These are phyloP conservation scores for Pythium scleroteichum DNA, from an alignment of 352 stramenopile species.

Conservation along the genomic window DNA sequence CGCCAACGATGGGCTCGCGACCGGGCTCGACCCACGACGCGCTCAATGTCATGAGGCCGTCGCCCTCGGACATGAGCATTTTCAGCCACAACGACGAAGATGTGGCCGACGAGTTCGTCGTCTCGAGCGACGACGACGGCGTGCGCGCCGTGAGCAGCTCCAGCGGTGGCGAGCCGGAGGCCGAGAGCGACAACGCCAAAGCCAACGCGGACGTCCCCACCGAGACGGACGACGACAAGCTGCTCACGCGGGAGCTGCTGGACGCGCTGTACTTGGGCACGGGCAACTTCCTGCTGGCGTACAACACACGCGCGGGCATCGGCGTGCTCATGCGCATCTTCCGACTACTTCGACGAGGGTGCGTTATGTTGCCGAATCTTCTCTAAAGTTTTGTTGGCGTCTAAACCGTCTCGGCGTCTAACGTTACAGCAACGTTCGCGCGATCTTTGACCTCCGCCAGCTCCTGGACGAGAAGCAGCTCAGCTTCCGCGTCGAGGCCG, in stretches of 20 bases:
- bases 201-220: neutral
- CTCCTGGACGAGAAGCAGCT: slow-evolving; percentile 79
- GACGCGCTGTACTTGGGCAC: slow-evolving; percentile 73
- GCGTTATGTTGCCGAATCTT: slow-evolving; percentile 6
- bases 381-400: neutral
- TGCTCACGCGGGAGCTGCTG: slow-evolving; percentile 55
- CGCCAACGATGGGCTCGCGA: slow-evolving; percentile 4
- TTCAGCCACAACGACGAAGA: slow-evolving; percentile 32
- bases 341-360: slow-evolving; percentile 60
- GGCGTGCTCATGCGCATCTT: slow-evolving; percentile 70
- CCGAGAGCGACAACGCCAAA: slow-evolving; percentile 4
- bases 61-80: slow-evolving; percentile 41
- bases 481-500: slow-evolving; percentile 78
- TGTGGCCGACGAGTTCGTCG: slow-evolving; percentile 25
- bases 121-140: slow-evolving; percentile 4
- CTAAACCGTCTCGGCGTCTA: slow-evolving; percentile 3
- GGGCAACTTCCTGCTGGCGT: slow-evolving; percentile 85
- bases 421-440: slow-evolving; percentile 45
- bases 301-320: slow-evolving; percentile 86
- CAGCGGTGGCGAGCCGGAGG: slow-evolving; percentile 25
- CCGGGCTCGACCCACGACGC: neutral
- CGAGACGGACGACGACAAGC: slow-evolving; percentile 11
- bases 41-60: slow-evolving; percentile 24
- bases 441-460: slow-evolving; percentile 50
- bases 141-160: slow-evolving; percentile 9